These are phyloP conservation scores for Claviceps maximensis DNA, from an alignment of 2,329 filamentous ascomycete genomes.

Conservation along the genomic window DNA sequence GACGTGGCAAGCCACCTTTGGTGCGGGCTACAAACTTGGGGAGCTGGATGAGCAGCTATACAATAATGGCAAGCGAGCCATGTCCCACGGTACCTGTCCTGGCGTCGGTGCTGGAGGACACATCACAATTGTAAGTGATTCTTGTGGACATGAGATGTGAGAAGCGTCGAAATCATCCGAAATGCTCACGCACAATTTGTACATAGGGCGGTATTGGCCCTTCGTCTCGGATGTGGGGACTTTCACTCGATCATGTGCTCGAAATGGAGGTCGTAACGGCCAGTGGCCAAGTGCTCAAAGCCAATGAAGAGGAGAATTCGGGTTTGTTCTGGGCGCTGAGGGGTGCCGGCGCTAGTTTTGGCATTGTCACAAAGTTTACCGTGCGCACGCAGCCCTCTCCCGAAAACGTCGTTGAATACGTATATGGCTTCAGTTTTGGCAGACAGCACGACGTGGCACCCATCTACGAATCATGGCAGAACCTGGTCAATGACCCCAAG, in stretches of 20 bases:
- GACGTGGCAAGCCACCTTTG: slow-evolving; percentile 42
- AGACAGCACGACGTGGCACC: slow-evolving; percentile 32
- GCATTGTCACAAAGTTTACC: slow-evolving; percentile 43
- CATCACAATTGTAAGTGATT: slow-evolving; percentile 35
- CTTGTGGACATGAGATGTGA: neutral
- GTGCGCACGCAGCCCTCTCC: slow-evolving; percentile 43
- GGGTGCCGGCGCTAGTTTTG: slow-evolving; percentile 43
- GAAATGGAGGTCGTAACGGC: slow-evolving; percentile 44
- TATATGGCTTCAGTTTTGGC: slow-evolving; percentile 38
- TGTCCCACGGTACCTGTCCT: slow-evolving; percentile 47
- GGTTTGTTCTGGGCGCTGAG: slow-evolving; percentile 45
- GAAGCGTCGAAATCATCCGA: neutral
- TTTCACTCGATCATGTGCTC: slow-evolving; percentile 39
- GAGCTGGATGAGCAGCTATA: slow-evolving; percentile 38
- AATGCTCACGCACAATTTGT: neutral
- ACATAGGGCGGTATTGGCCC: slow-evolving; percentile 41
- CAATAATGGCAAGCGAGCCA: slow-evolving; percentile 38
- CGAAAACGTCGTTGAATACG: slow-evolving; percentile 42
- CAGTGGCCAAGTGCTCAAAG: slow-evolving; percentile 35
- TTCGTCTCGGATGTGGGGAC: slow-evolving; percentile 47
- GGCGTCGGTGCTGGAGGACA: slow-evolving; percentile 44
- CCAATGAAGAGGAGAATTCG: slow-evolving; percentile 31
- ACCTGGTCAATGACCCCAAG: slow-evolving; percentile 36
- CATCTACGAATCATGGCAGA: slow-evolving; percentile 45
- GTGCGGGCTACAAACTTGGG: slow-evolving; percentile 38